Evolutionary conservation across 2,329 filamentous ascomycete genomes (phyloP), one percentile per base, ranked within the genome.

Genomic region (Catunica adiposa): DNA sequence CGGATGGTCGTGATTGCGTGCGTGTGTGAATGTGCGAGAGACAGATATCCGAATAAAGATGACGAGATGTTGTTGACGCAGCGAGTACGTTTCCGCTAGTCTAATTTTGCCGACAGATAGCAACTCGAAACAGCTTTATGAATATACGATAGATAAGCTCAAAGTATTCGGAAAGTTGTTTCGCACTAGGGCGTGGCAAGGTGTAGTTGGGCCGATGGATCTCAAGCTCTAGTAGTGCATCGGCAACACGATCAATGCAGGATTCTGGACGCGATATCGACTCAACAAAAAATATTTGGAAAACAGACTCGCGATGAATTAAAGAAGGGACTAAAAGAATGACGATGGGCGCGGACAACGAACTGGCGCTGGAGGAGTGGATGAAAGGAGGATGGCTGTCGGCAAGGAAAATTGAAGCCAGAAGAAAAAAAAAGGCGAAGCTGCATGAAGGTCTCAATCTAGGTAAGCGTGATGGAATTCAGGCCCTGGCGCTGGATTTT

Each of bases 361-460:
- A 34, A 34, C 29, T 34, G 29, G 29, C 29, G 29, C 29, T 34
- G 29, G 11, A 5, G 11, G 29, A 34, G 29, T 26, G 4, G 3
- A 20, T 48, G 17, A 48, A 48, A 48, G 22, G 44, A 48, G 37
- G 25, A 42, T 52, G 53, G 29, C 20, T 50, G 47, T 51, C 25
- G 17, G 44, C 44, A 48, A 25, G 15, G 22, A 38, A 51, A 46
- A 46, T 26, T 31, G 34, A 57, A 46, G 38, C 9, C 40, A n/a
- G 23, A 48, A 48, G 29, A 50, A 42, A 22, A 50, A 54, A 57
- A 55, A 57, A 58, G 26, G 34, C 48, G 50, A 58, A 56, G 56
- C 48, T 56, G 56, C 56, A 52, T 40, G 53, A 55, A 58, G 50
- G 34, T 58, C 25, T 14, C 22, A 48, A 11, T 11, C 29, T 5